Percentiles rank a stretch among this genome's conserved stretches.
Evolutionary conservation across 495 filamentous ascomycete genomes (phyloP).

Genomic region (Margaritispora aquatica): DNA sequence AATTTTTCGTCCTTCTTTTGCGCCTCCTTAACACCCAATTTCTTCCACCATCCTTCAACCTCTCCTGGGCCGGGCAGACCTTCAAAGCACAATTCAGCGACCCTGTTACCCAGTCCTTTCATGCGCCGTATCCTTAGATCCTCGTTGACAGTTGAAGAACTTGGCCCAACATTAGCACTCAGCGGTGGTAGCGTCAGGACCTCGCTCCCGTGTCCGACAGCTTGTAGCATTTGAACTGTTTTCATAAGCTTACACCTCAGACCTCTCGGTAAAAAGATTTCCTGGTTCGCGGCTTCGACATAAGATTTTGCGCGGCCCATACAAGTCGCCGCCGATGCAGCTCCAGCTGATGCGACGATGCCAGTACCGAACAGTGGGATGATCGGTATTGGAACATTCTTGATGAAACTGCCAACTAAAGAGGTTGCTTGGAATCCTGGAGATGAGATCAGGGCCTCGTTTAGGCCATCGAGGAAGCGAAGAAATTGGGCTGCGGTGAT

Average conservation of each 20-base stretch:
- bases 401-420: background rate
- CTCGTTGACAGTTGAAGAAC: background rate
- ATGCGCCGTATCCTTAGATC: background rate
- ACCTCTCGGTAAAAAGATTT: background rate
- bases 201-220: background rate
- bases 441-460: background rate
- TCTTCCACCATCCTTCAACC: constrained; percentile 3
- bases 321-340: background rate
- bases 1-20: constrained; percentile 3
- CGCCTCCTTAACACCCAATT: background rate
- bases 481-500: background rate
- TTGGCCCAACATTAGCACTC: background rate
- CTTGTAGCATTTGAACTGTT: constrained; percentile 4
- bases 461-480: background rate
- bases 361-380: background rate
- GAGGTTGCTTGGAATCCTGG: background rate
- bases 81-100: background rate
- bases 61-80: background rate
- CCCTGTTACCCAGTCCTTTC: background rate
- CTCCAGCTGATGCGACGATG: background rate
- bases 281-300: background rate
- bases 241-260: constrained; percentile 8
- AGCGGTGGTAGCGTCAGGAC: background rate
- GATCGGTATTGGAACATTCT: background rate
- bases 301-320: background rate